These are phyloP conservation scores for Globisporangium parvum DNA, from an alignment of 352 stramenopile species.

Conservation along the genomic window DNA sequence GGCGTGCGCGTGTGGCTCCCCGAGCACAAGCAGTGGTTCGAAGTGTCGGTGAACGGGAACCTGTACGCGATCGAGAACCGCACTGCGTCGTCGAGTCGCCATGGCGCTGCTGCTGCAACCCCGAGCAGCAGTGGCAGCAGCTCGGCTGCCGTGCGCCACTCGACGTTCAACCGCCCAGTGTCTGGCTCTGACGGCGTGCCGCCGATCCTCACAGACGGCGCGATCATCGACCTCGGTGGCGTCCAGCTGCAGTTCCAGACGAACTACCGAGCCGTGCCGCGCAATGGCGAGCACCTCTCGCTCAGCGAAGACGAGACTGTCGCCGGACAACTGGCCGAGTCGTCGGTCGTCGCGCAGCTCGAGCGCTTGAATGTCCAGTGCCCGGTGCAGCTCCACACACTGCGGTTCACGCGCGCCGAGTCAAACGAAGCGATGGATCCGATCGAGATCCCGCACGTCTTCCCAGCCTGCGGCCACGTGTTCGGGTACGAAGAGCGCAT, in stretches of 20 bases:
- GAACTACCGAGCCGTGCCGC: slow-evolving; percentile 9
- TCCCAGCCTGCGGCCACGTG: slow-evolving; percentile 72
- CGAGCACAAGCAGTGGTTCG: slow-evolving; percentile 65
- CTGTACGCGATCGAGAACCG: slow-evolving; percentile 61
- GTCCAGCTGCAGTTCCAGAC: slow-evolving; percentile 77
- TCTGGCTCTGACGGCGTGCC: slow-evolving; percentile 23
- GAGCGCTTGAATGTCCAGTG: slow-evolving; percentile 71
- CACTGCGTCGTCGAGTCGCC: slow-evolving; percentile 13
- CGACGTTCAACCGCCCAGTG: slow-evolving; percentile 61
- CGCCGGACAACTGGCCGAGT: slow-evolving; percentile 13
- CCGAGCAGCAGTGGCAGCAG: slow-evolving; percentile 5
- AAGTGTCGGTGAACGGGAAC: slow-evolving; percentile 76
- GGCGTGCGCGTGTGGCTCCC: slow-evolving; percentile 75
- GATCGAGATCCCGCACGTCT: slow-evolving; percentile 66
- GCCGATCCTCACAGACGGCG: slow-evolving; percentile 56
- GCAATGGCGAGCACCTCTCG: slow-evolving; percentile 2
- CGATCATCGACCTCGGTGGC: slow-evolving; percentile 71
- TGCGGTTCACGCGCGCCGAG: slow-evolving; percentile 42
- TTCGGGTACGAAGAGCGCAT: slow-evolving; percentile 75
- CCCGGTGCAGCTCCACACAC: slow-evolving; percentile 62
- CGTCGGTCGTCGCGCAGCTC: slow-evolving; percentile 56
- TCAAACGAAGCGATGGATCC: slow-evolving; percentile 38
- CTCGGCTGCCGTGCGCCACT: slow-evolving; percentile 32
- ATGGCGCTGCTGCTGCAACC: slow-evolving; percentile 4
- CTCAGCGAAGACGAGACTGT: slow-evolving; percentile 15